These are phyloP conservation scores for Apostasia shenzhenica DNA, from an alignment of 106 monocot genomes.

Conservation along the genomic window DNA sequence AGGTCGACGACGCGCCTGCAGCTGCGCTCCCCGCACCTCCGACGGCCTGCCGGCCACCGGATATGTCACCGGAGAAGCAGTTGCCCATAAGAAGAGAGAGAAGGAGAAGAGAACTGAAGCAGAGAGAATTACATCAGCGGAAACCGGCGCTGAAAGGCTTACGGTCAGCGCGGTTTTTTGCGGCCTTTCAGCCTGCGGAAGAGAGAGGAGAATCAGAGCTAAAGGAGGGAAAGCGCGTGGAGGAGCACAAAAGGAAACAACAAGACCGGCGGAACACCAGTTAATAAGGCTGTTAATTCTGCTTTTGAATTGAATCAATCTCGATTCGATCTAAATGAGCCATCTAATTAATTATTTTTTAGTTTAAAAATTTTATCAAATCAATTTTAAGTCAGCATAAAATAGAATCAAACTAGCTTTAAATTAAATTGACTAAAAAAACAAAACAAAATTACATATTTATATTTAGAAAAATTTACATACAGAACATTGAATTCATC, in stretches of 20 bases:
- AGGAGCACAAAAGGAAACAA: neutral
- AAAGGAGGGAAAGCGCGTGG: slow-evolving; percentile 8
- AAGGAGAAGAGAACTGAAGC: neutral
- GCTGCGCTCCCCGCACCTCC: slow-evolving; percentile 39
- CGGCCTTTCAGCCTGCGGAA: neutral
- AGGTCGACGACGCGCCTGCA: slow-evolving; percentile 8
- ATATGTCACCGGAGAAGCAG: slow-evolving; percentile 49
- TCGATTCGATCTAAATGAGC: too few relatives aligned
- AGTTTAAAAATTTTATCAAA: too few relatives aligned
- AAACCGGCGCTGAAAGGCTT: neutral
- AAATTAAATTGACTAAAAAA: too few relatives aligned
- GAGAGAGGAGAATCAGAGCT: neutral
- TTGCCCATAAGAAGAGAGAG: slow-evolving; percentile 47
- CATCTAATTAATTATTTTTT: too few relatives aligned
- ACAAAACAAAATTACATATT: too few relatives aligned
- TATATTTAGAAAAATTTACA: too few relatives aligned
- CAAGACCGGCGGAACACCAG: neutral
- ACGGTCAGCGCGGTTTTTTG: neutral
- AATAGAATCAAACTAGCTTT: too few relatives aligned
- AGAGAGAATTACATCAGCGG: neutral
- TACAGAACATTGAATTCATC: too few relatives aligned
- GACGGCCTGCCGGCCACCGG: slow-evolving; percentile 25
- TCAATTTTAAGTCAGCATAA: too few relatives aligned
- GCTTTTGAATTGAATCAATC: too few relatives aligned
- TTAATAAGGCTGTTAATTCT: neutral